Conservation (phyloP, 805 yeast species). For the Candida vartiovaarae region DNA sequence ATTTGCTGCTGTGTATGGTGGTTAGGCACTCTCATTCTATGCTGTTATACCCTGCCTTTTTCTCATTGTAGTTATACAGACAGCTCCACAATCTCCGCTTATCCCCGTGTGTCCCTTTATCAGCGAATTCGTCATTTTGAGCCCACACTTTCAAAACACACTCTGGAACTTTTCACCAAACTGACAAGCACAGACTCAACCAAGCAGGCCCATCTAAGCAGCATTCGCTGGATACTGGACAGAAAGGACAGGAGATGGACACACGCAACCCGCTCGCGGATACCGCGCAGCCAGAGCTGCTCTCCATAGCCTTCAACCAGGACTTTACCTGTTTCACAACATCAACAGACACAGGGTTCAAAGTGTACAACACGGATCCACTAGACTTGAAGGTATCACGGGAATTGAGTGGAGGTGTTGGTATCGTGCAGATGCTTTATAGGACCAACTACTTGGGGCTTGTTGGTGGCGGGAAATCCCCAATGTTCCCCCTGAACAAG, state of each 20-base stretch:
- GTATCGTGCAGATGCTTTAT: constrained; percentile 73
- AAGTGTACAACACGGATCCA: constrained; percentile 84
- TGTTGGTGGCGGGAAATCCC: constrained; percentile 83
- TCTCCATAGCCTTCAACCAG: constrained; percentile 55
- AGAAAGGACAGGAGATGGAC: constrained; percentile 11
- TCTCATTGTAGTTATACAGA: too few relatives aligned
- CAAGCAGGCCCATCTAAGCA: too few relatives aligned
- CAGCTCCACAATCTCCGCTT: too few relatives aligned
- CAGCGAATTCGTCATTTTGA: too few relatives aligned
- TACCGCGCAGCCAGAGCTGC: constrained; percentile 10
- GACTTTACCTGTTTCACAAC: constrained; percentile 87
- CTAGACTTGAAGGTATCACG: constrained; percentile 67
- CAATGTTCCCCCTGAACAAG: constrained; percentile 72
- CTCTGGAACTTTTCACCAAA: too few relatives aligned
- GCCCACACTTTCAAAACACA: too few relatives aligned
- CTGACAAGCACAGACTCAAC: too few relatives aligned
- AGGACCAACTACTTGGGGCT: constrained; percentile 86
- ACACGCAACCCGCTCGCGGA: constrained; percentile 19
- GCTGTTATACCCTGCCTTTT: too few relatives aligned
- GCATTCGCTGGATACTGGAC: too few relatives aligned
- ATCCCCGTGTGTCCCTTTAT: too few relatives aligned
- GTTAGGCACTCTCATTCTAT: constrained; percentile 11
- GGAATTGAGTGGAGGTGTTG: constrained; percentile 56
- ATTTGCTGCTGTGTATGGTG: constrained; percentile 36
- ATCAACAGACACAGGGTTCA: constrained; percentile 74